A percentile compares a stretch with the other conserved stretches of the same genome.
These are phyloP conservation scores for Salix udensis DNA, from an alignment of 345 rosid species.

Conservation along the genomic window DNA sequence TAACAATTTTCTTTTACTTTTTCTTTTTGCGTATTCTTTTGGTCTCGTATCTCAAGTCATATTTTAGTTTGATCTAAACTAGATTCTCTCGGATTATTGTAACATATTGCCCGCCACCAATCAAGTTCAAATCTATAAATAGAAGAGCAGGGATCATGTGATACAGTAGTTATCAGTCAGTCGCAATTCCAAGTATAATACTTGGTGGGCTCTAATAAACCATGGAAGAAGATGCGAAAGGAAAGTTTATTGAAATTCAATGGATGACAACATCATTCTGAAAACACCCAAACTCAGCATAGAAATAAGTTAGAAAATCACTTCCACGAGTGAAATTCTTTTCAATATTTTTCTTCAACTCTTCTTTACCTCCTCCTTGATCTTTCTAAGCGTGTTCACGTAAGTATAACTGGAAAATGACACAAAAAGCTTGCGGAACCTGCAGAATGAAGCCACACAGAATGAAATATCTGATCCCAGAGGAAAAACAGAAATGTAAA, in stretches of 20 bases:
- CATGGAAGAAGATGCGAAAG: not conserved
- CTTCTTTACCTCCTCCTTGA: conserved; percentile 17
- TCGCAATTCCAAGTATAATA: not conserved
- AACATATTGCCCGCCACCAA: too few relatives aligned
- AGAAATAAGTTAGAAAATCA: not conserved
- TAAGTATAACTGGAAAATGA: conserved; percentile 76
- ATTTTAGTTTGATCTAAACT: too few relatives aligned
- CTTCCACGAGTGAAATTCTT: not conserved
- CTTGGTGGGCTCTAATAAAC: not conserved
- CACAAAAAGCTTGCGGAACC: conserved; percentile 81
- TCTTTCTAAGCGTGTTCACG: conserved; percentile 48
- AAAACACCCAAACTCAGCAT: not conserved
- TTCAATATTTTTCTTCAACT: not conserved
- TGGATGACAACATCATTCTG: not conserved
- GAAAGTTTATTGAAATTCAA: not conserved
- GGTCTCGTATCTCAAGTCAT: too few relatives aligned
- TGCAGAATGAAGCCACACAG: conserved; percentile 26
- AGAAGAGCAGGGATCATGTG: not conserved
- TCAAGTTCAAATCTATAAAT: too few relatives aligned
- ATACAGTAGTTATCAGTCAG: not conserved
- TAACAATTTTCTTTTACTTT: too few relatives aligned
- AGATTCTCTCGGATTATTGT: too few relatives aligned
- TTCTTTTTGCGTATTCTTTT: too few relatives aligned
- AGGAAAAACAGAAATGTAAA: not conserved
- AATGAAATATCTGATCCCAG: not conserved